Conservation (phyloP, 2,329 filamentous ascomycete genomes). For the Penicillium sp. region DNA sequence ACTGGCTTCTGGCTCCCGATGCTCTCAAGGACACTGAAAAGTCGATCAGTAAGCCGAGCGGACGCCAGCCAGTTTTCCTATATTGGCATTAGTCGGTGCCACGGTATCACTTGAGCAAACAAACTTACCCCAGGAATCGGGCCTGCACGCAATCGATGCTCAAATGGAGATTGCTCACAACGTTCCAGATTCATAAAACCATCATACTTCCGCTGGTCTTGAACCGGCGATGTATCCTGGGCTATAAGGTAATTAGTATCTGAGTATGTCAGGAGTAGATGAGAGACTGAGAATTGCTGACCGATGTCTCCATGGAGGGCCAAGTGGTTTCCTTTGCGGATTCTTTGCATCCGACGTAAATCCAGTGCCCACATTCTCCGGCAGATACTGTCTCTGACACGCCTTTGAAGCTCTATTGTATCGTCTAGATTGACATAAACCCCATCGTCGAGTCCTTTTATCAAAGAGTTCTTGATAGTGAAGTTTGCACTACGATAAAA, state of each 20-base stretch:
- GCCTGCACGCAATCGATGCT: slow-evolving; percentile 39
- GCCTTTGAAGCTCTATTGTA: slow-evolving; percentile 41
- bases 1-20: slow-evolving; percentile 33
- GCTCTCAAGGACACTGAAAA: slow-evolving; percentile 36
- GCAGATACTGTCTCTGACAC: slow-evolving; percentile 41
- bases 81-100: slow-evolving; percentile 18
- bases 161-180: slow-evolving; percentile 34
- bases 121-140: slow-evolving; percentile 38
- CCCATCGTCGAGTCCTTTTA: slow-evolving; percentile 41
- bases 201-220: slow-evolving; percentile 39
- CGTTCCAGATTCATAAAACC: slow-evolving; percentile 44
- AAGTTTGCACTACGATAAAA: slow-evolving; percentile 43
- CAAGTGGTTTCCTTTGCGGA: slow-evolving; percentile 39
- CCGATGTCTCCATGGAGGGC: slow-evolving; percentile 38
- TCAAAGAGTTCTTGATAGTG: slow-evolving; percentile 37
- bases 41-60: slow-evolving; percentile 33
- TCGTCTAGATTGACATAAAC: slow-evolving; percentile 47
- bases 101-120: background rate
- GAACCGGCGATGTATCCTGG: slow-evolving; percentile 25
- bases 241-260: slow-evolving; percentile 23
- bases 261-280: background rate
- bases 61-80: slow-evolving; percentile 40
- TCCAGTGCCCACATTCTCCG: slow-evolving; percentile 45
- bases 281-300: slow-evolving; percentile 21
- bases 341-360: slow-evolving; percentile 39